Percentiles rank a stretch among this genome's conserved stretches.
These are phyloP conservation scores for Pythium aquatile DNA, from an alignment of 352 stramenopile species.

Conservation along the genomic window DNA sequence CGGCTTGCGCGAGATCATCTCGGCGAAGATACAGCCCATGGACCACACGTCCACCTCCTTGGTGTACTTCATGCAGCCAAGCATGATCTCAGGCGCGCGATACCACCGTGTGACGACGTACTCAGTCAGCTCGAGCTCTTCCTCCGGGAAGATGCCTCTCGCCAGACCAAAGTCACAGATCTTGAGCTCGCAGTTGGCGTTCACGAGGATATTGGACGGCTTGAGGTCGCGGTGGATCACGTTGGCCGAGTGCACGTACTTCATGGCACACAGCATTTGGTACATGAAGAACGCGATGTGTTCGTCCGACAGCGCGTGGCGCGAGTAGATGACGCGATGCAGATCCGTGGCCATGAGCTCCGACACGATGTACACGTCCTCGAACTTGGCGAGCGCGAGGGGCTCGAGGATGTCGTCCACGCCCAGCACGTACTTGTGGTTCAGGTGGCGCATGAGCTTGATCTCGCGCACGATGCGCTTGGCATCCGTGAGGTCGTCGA, in stretches of 20 bases:
- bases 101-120: conserved; percentile 86
- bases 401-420: conserved; percentile 81
- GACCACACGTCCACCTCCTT: conserved; percentile 92
- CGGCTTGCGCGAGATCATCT: conserved; percentile 97
- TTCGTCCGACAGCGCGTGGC: conserved; percentile 79
- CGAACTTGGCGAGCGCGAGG: conserved; percentile 63
- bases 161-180: conserved; percentile 87
- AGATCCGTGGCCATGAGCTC: conserved; percentile 91
- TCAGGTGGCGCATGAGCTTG: conserved; percentile 90
- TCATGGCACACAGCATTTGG: conserved; percentile 90
- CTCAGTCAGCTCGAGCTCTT: conserved; percentile 69
- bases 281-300: conserved; percentile 91
- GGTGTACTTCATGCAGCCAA: conserved; percentile 87
- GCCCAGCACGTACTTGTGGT: conserved; percentile 87
- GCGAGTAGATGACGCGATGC: conserved; percentile 89
- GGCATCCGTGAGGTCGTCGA: conserved; percentile 98
- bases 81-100: conserved; percentile 68
- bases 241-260: conserved; percentile 92
- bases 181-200: conserved; percentile 89
- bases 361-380: conserved; percentile 90
- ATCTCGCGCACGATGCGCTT: conserved; percentile 99
- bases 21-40: conserved; percentile 99
- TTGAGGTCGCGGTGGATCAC: conserved; percentile 97
- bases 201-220: conserved; percentile 97
- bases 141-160: conserved; percentile 73